Evolutionary conservation across 2,329 filamentous ascomycete species (phyloP).

Genomic region (Fusarium dimerum): DNA sequence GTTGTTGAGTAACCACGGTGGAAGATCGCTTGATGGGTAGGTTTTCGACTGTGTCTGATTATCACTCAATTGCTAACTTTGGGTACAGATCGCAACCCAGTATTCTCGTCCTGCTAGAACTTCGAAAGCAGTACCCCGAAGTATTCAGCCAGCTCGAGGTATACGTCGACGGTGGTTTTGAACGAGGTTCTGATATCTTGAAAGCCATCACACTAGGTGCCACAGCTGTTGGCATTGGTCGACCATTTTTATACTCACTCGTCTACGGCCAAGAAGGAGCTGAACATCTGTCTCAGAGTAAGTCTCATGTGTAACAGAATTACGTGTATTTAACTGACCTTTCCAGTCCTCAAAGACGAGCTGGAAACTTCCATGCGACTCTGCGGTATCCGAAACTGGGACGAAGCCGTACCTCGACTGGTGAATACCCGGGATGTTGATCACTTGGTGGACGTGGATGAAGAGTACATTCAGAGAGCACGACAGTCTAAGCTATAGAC

Average conservation of each 20-base stretch:
- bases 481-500: no score
- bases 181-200: conserved; percentile 53
- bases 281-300: conserved; percentile 54
- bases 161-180: conserved; percentile 53
- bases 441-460: conserved; percentile 19
- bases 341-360: conserved; percentile 26
- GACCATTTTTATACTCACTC: conserved; percentile 51
- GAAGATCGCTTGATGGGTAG: conserved; percentile 52
- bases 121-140: conserved; percentile 48
- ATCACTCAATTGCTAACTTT: not conserved
- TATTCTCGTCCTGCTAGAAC: conserved; percentile 52
- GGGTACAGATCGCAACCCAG: conserved; percentile 38
- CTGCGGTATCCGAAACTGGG: conserved; percentile 23
- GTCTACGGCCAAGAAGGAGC: conserved; percentile 54
- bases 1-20: conserved; percentile 58
- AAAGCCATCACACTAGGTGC: conserved; percentile 54
- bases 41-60: not conserved
- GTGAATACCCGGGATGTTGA: conserved; percentile 29
- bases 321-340: not conserved
- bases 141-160: conserved; percentile 50
- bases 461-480: not conserved
- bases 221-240: conserved; percentile 53
- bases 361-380: conserved; percentile 29
- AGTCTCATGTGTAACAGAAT: conserved; percentile 25
- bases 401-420: conserved; percentile 18